A percentile compares a stretch with the other conserved stretches of the same genome.
Conservation (phyloP, 805 yeast genomes). For the Lachancea sp. region DNA sequence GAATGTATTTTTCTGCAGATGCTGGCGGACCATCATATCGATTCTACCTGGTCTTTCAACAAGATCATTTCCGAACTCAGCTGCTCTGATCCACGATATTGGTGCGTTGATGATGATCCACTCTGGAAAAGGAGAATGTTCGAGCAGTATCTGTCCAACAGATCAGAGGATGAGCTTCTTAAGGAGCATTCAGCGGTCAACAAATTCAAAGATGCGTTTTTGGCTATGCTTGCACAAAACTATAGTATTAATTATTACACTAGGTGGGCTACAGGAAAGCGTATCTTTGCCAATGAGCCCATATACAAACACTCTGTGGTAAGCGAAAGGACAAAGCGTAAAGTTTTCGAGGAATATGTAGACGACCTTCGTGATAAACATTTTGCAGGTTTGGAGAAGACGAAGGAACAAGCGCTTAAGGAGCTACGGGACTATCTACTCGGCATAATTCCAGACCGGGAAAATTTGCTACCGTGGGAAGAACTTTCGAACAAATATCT, state of each 20-base stretch:
- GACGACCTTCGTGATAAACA: constrained; percentile 33
- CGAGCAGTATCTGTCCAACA: constrained; percentile 55
- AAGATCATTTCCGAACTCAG: constrained; percentile 50
- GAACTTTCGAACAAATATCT: constrained; percentile 19
- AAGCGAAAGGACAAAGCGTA: constrained; percentile 50
- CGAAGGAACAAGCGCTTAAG: constrained; percentile 42
- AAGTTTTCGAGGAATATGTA: constrained; percentile 48
- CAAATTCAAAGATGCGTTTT: constrained; percentile 50
- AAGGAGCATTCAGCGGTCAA: constrained; percentile 49
- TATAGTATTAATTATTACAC: constrained; percentile 48
- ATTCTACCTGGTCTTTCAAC: constrained; percentile 70
- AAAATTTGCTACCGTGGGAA: constrained; percentile 24
- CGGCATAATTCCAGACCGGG: constrained; percentile 26
- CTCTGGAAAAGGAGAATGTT: constrained; percentile 52
- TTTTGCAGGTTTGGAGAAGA: constrained; percentile 20
- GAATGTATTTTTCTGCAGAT: constrained; percentile 44
- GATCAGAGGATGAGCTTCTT: constrained; percentile 44
- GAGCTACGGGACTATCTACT: constrained; percentile 50
- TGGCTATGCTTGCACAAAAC: constrained; percentile 39
- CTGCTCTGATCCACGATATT: constrained; percentile 55
- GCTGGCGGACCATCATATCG: constrained; percentile 52
- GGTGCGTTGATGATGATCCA: constrained; percentile 56
- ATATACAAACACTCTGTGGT: constrained; percentile 55
- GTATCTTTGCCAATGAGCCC: constrained; percentile 56
- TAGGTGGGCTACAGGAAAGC: constrained; percentile 55